Evolutionary conservation across 805 yeast species (phyloP).

Genomic region (Lachancea dasiensis): DNA sequence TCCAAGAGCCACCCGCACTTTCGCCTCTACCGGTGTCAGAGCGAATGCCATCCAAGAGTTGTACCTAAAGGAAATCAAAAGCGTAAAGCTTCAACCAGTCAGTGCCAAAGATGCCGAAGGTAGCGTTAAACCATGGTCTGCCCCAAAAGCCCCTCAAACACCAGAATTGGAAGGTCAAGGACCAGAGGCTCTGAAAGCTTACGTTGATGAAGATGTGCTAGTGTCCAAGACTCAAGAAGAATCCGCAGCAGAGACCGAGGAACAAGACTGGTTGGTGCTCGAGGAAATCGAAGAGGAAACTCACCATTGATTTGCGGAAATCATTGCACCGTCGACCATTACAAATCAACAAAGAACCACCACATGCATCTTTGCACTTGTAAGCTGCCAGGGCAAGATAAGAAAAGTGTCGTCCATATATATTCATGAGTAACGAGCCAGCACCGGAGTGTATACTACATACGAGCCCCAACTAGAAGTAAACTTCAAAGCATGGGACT

Average conservation of each 20-base stretch:
- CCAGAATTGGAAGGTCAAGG: constrained; percentile 70
- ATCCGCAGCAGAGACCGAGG: constrained; percentile 30
- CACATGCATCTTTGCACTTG: too few species aligned
- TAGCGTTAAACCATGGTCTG: constrained; percentile 74
- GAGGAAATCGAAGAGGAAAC: constrained; percentile 55
- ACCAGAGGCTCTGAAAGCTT: constrained; percentile 58
- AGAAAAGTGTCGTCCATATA: constrained; percentile 4
- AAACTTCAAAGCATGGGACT: neutral
- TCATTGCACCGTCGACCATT: neutral
- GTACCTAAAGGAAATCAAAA: constrained; percentile 80
- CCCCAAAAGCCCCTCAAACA: constrained; percentile 70
- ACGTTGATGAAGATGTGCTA: constrained; percentile 70
- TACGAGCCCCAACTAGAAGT: constrained; percentile 4
- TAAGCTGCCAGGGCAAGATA: too few species aligned
- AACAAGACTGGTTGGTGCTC: constrained; percentile 75
- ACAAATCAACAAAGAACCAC: too few species aligned
- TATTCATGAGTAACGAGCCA: constrained; percentile 12
- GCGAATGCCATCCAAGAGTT: constrained; percentile 70
- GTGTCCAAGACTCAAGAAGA: constrained; percentile 48
- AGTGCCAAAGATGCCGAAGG: constrained; percentile 70
- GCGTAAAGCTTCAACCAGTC: constrained; percentile 78
- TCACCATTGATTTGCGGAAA: constrained; percentile 8
- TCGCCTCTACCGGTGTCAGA: constrained; percentile 33
- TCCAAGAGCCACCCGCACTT: constrained; percentile 17
- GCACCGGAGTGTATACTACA: constrained; percentile 9